Percentiles rank a stretch among this genome's conserved stretches.
Evolutionary conservation across 352 stramenopile species (phyloP).

Genomic region (Phytophthora podocarpi): DNA sequence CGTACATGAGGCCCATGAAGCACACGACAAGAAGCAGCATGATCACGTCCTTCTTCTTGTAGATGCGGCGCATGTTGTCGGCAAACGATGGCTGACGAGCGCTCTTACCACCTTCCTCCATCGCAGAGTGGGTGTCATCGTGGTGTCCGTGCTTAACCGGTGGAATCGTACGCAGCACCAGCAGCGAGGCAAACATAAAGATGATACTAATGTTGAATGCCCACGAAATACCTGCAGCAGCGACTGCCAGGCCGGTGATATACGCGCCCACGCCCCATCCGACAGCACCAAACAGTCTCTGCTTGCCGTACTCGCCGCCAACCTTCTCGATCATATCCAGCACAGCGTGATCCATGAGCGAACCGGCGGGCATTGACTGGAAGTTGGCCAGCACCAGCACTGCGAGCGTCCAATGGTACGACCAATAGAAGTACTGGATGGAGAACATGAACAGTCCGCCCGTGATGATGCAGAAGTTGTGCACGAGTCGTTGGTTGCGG

Average conservation of each 20-base stretch:
- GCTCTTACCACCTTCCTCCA: constrained; percentile 28
- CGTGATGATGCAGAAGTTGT: constrained; percentile 57
- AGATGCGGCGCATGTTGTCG: constrained; percentile 40
- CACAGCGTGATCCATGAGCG: constrained; percentile 71
- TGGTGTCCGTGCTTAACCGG: constrained; percentile 42
- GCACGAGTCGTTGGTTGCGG: constrained; percentile 53
- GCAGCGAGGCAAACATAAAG: constrained; percentile 48
- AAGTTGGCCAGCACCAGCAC: constrained; percentile 45
- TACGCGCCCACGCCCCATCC: constrained; percentile 67
- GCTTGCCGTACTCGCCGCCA: constrained; percentile 77
- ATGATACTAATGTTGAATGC: constrained; percentile 66
- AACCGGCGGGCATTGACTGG: constrained; percentile 42
- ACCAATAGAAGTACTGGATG: constrained; percentile 48
- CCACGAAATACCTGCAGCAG: constrained; percentile 60
- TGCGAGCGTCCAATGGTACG: constrained; percentile 44
- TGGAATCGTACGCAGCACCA: constrained; percentile 59
- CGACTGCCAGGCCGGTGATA: constrained; percentile 57
- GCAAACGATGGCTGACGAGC: constrained; percentile 45
- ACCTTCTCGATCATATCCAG: constrained; percentile 60
- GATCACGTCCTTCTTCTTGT: constrained; percentile 58
- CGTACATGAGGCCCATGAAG: constrained; percentile 83
- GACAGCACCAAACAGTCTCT: constrained; percentile 72
- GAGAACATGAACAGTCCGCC: constrained; percentile 53
- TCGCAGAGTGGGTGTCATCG: constrained; percentile 22
- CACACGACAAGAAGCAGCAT: constrained; percentile 74